phyloP scores from a whole-genome alignment of 495 filamentous ascomycete species.

The Lasiosphaeris hirsuta region DNA sequence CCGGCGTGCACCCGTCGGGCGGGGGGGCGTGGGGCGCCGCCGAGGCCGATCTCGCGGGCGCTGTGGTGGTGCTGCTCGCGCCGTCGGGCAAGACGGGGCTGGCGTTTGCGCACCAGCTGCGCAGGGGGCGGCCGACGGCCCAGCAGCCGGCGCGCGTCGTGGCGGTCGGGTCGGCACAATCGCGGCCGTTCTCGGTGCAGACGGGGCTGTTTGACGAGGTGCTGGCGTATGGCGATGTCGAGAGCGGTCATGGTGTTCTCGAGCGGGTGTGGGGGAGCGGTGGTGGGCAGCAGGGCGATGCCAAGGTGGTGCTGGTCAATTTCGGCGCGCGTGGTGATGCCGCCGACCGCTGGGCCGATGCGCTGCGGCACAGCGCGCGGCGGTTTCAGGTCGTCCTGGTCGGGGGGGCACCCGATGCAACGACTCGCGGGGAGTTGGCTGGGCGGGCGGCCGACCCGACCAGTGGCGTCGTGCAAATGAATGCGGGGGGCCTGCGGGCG shows the following conservation, averaged over 20 bases:
- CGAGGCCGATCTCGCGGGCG: conserved; percentile 45
- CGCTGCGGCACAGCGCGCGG: conserved; percentile 27
- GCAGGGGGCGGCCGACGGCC: conserved; percentile 17
- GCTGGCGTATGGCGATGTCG: conserved; percentile 28
- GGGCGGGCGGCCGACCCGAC: conserved; percentile 4
- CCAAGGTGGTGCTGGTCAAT: conserved; percentile 49
- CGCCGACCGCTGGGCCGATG: conserved; percentile 31
- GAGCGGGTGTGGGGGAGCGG: conserved; percentile 18
- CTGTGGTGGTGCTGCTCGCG: conserved; percentile 40
- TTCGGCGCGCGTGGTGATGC: conserved; percentile 48
- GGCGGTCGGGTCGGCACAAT: conserved; percentile 33
- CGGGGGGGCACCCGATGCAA: conserved; percentile 28
- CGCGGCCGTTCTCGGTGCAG: conserved; percentile 26
- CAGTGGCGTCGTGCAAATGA: conserved; percentile 34
- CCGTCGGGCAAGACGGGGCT: conserved; percentile 51
- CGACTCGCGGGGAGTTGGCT: conserved; percentile 26
- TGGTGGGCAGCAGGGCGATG: conserved; percentile 13
- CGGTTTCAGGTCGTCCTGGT: conserved; percentile 40
- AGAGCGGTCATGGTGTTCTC: conserved; percentile 15
- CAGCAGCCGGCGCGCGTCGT: conserved; percentile 31
- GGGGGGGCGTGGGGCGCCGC: conserved; percentile 35
- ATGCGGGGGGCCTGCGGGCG: conserved; percentile 43
- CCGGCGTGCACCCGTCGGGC: conserved; percentile 37
- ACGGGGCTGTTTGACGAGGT: conserved; percentile 38
- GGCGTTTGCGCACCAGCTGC: conserved; percentile 38